Evolutionary conservation across 768 basidiomycete genomes (phyloP), one percentile per base, ranked within the genome.

Genomic region (Tulasnella sp.): DNA sequence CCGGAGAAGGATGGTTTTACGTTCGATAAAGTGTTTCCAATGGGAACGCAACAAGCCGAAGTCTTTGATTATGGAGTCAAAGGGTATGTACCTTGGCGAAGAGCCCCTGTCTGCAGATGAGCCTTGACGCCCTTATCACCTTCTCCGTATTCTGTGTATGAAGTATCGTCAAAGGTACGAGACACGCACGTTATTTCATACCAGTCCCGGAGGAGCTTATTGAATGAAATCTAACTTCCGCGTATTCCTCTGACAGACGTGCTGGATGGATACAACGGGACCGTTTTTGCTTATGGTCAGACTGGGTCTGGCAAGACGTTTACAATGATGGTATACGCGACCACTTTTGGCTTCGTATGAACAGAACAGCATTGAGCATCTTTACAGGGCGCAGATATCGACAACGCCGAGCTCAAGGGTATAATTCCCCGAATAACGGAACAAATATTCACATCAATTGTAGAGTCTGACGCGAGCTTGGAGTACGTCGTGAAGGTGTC

Each of bases 401-500:
- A 97, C 72, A 84, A 84, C 41, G 78, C 82, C n/a, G 87, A 93
- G 22, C 75, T 94, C 62, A 92, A 87, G 73, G 96, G 96, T 66
- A 88, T 99, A 59, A 98, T 96, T 63, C 96, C 96, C 53, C 85
- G 96, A 56, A 97, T 99, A 63, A 94, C 94, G 3, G 93, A 99
- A 70, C 96, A 99, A 71, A 96, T 99, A 69, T 99, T 99, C 72
- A 88, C 92, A 63, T 92, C 92, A 51, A 99, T 99, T 69, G 85
- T 96, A 60, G 84, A 92, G 67, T 94, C 92, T 57, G 94, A 97
- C 65, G 80, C 88, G 34, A 90, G 91, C 70, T 75, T 99, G 60
- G 96, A 99, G 72, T 99, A 99, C 71, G 83, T 97, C 64, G 96
- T 99, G 70, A 99, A 99, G 74, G 96, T 97, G 53, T 96, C 92